These are phyloP conservation scores for Angomonas deanei DNA, from an alignment of 208 protist genomes.

Conservation along the genomic window DNA sequence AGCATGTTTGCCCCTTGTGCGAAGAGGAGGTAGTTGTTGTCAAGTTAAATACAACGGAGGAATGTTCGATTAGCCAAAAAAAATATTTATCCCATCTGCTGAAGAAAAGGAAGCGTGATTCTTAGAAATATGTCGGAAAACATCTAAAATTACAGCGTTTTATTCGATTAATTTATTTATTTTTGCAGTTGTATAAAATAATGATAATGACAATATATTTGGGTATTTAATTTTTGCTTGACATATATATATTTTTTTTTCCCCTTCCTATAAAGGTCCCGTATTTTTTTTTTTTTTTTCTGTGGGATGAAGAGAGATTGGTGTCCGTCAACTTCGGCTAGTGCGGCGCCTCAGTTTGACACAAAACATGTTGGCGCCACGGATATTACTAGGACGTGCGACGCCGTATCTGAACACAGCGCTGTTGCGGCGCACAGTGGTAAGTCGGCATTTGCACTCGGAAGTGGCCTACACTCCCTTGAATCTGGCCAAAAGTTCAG, in stretches of 20 bases:
- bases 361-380: neutral
- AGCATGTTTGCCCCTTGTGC: conserved; percentile 25
- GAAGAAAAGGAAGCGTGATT: conserved; percentile 35
- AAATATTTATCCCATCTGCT: conserved; percentile 14
- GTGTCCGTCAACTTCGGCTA: conserved; percentile 25
- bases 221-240: too few species aligned
- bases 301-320: conserved; percentile 34
- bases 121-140: neutral
- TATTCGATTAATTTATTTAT: conserved; percentile 7
- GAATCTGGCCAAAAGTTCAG: conserved; percentile 26
- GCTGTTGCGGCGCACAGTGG: conserved; percentile 45
- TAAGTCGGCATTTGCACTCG: conserved; percentile 28
- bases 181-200: neutral
- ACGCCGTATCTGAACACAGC: conserved; percentile 10
- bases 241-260: too few species aligned
- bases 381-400: neutral
- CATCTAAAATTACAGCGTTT: neutral
- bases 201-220: neutral
- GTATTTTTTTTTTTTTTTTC: too few species aligned
- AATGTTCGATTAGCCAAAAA: conserved; percentile 30
- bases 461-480: conserved; percentile 6
- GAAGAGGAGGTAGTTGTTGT: conserved; percentile 29
- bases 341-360: neutral
- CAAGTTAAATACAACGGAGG: conserved; percentile 22
- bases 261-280: too few species aligned